Evolutionary conservation across 306 rosid species (phyloP).

Genomic region (Vachellia pachyceras): DNA sequence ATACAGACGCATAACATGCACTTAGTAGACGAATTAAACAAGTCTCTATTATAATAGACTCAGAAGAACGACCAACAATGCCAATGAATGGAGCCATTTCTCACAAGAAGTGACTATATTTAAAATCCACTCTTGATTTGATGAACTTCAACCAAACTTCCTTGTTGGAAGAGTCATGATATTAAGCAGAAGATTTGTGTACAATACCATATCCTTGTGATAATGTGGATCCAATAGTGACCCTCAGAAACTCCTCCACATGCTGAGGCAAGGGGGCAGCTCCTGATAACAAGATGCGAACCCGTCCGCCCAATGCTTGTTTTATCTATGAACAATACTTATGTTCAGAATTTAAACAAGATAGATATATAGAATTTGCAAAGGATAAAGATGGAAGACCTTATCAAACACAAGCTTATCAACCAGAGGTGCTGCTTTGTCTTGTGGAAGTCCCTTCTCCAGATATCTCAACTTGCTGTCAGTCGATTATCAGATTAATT

Average conservation of each 20-base stretch:
- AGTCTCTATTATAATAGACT: not conserved
- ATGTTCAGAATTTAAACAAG: constrained; percentile 24
- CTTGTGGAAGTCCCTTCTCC: constrained; percentile 82
- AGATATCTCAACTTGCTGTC: constrained; percentile 85
- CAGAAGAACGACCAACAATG: no score
- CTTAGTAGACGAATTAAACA: not conserved
- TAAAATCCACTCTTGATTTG: not conserved
- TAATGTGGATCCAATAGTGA: constrained; percentile 71
- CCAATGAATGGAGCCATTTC: not conserved
- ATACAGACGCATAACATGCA: not conserved
- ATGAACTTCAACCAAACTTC: not conserved
- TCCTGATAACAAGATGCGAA: constrained; percentile 79
- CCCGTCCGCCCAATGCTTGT: constrained; percentile 83
- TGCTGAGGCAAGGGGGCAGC: constrained; percentile 93
- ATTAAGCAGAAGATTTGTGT: constrained; percentile 30
- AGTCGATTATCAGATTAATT: constrained; percentile 45
- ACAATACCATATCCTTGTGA: constrained; percentile 95
- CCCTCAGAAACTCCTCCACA: constrained; percentile 93
- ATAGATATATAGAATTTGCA: constrained; percentile 22
- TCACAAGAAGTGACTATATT: not conserved
- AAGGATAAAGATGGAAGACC: constrained; percentile 50
- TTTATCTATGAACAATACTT: constrained; percentile 56
- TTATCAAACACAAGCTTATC: constrained; percentile 87
- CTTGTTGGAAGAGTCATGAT: not conserved
- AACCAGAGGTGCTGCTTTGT: constrained; percentile 79